A percentile compares a stretch with the other conserved stretches of the same genome.
phyloP scores from a whole-genome alignment of 2,329 filamentous ascomycete genomes.

The Microdochium bolleyi region DNA sequence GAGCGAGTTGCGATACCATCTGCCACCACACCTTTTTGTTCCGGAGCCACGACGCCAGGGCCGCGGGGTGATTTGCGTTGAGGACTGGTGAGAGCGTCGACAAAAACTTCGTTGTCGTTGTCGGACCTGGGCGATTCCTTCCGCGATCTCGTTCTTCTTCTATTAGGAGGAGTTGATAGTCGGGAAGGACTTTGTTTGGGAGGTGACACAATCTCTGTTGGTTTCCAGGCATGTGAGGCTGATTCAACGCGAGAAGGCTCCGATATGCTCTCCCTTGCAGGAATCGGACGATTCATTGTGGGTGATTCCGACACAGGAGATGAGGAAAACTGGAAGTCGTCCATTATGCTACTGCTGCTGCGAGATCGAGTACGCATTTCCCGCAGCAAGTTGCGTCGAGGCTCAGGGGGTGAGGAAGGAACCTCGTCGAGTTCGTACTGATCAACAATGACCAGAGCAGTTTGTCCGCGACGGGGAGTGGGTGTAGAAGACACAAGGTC shows the following conservation, averaged over 20 bases:
- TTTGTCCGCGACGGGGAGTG: constrained; percentile 48
- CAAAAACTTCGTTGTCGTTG: constrained; percentile 30
- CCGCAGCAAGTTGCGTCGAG: constrained; percentile 41
- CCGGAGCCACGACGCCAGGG: constrained; percentile 28
- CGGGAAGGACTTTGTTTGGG: constrained; percentile 1
- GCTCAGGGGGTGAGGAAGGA: constrained; percentile 51
- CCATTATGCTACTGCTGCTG: constrained; percentile 27
- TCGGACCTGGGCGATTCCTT: constrained; percentile 32
- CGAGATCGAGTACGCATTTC: constrained; percentile 42
- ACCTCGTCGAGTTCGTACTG: constrained; percentile 40
- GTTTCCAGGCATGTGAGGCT: not conserved
- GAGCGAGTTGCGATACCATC: constrained; percentile 78
- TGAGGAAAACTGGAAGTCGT: constrained; percentile 46
- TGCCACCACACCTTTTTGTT: constrained; percentile 96
- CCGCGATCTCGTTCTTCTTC: constrained; percentile 7
- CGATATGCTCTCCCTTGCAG: not conserved
- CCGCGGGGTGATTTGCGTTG: constrained; percentile 16
- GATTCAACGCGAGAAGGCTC: no score
- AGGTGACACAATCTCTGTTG: not conserved
- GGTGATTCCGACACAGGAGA: constrained; percentile 48
- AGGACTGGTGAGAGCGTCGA: constrained; percentile 41
- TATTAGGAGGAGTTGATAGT: constrained; percentile 8
- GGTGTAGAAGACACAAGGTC: constrained; percentile 53
- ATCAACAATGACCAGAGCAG: constrained; percentile 35
- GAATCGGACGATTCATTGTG: constrained; percentile 18